Evolutionary conservation across 192 early-diverging fungal species (phyloP), one percentile per base, ranked within the genome.

Genomic region (Coemansia sp.): DNA sequence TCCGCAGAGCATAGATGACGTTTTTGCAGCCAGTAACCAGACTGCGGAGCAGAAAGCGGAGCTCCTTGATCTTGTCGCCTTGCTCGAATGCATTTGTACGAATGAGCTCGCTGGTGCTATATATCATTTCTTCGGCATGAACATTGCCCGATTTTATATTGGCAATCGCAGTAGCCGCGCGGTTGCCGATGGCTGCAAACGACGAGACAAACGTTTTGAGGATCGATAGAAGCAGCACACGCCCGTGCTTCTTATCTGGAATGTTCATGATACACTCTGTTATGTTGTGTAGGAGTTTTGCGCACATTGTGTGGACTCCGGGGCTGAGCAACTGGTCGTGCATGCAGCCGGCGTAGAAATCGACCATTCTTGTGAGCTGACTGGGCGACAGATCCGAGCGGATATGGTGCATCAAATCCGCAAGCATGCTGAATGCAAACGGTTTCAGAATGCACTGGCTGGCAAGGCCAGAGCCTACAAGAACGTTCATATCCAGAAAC

Each of bases 291-390:
- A 99, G 84, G 26, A 99, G 81, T 70, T 97, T 98, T 62, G 90
- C 91, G 67, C 95, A 96, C 94, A 98, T 95, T 2, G 95, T 97
- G 75, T 98, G 98, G 43, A 98, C 94, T 61, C 90, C 92, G 0
- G 93, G 90, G 33, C 95, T 89, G 45, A 99, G 86, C n/a, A 87
- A 87, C 30, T 88, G 85, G 77, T 99, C 98, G 69, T 98, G 95
- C 63, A 98, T 80, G 80, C 96, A 95, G 20, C 89, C 81, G 3
- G 97, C 91, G 77, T 97, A 98, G 53, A 95, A 94, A 63, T 93
- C 90, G 12, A 99, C 91, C 36, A 92, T 95, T 49, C 84, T 77
- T 1, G 91, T 85, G 20, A 98, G 84, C 76, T 99, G 98, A 7
- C 70, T 64, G 5, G 89, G 87, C 5, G 90, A 89, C 7, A 98